Evolutionary conservation across 805 yeast species (phyloP).

Genomic region (Metschnikowia henanensis): DNA sequence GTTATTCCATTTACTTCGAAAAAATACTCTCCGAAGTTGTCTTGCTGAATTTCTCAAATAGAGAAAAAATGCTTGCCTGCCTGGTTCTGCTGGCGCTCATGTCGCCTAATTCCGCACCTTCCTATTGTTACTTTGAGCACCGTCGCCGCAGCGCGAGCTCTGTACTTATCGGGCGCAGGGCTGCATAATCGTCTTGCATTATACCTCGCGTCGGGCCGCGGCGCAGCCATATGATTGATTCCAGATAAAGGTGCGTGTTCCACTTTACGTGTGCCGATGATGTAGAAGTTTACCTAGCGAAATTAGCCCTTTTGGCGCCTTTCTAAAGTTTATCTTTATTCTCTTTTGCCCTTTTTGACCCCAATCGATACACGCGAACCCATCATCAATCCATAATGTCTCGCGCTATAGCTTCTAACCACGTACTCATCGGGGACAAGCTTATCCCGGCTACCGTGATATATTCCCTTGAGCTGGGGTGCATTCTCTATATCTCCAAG

Average conservation of each 20-base stretch:
- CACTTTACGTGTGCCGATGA: not conserved
- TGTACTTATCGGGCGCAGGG: slow-evolving; percentile 2
- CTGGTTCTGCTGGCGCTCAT: too few relatives aligned
- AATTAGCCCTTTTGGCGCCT: not conserved
- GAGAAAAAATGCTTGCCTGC: not conserved
- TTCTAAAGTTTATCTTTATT: too few relatives aligned
- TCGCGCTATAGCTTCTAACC: slow-evolving; percentile 60
- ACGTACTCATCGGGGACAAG: slow-evolving; percentile 50
- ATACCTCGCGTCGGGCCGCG: slow-evolving; percentile 8
- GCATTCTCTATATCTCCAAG: slow-evolving; percentile 51
- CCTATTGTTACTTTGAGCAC: not conserved
- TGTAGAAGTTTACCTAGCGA: not conserved
- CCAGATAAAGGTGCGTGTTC: not conserved
- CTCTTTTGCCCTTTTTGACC: too few relatives aligned
- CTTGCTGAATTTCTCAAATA: too few relatives aligned
- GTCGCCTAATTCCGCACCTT: not conserved
- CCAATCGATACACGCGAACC: not conserved
- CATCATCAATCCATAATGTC: slow-evolving; percentile 39
- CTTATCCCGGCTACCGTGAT: slow-evolving; percentile 63
- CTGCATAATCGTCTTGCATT: not conserved
- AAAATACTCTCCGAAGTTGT: too few relatives aligned
- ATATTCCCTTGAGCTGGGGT: slow-evolving; percentile 50
- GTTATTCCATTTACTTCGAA: too few relatives aligned
- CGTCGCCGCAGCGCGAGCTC: not conserved
- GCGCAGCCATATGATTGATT: not conserved